Conservation (phyloP, 768 basidiomycete genomes). For the Phylloporus sp. region DNA sequence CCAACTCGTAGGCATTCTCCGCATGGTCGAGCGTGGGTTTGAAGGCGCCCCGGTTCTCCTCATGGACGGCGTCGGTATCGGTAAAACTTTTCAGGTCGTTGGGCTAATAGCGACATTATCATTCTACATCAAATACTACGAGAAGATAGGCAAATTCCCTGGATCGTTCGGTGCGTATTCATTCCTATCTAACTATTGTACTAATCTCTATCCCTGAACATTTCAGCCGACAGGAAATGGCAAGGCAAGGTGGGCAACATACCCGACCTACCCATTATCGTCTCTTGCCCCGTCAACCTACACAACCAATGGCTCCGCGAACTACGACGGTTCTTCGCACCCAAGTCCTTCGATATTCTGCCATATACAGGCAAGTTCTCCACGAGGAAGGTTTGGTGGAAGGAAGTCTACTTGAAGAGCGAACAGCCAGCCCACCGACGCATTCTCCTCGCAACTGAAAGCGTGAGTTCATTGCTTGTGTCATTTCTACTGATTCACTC, state of each 20-base stretch:
- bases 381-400: background rate
- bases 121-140: background rate
- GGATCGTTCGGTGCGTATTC: background rate
- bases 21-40: constrained; percentile 10
- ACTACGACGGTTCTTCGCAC: background rate
- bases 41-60: constrained; percentile 8
- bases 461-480: background rate
- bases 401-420: background rate
- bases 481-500: background rate
- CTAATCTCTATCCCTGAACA: no score
- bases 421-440: background rate
- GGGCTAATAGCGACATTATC: constrained; percentile 11
- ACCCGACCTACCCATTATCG: background rate
- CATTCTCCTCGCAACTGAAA: background rate
- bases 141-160: background rate
- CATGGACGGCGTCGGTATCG: constrained; percentile 25
- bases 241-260: background rate
- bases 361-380: background rate
- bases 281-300: background rate
- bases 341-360: background rate
- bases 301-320: constrained; percentile 1
- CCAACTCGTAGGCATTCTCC: constrained; percentile 17
- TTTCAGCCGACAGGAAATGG: background rate
- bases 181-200: no score
- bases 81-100: constrained; percentile 22